Evolutionary conservation across 164 flowering plant species (phyloP).

Genomic region (Vitis cinerea): DNA sequence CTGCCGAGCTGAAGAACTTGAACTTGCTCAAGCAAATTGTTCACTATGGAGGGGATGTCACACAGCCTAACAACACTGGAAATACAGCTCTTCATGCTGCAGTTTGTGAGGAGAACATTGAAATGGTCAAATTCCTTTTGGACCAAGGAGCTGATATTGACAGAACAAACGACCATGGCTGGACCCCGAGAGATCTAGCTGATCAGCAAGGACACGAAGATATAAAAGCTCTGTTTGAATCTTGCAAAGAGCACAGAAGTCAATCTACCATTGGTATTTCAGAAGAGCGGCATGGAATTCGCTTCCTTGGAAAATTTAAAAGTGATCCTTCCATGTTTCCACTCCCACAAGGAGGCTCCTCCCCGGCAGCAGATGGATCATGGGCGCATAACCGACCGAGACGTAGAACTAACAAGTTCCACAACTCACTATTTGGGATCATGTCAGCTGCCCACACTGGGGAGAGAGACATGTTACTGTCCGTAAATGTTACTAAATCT

Average conservation of each 20-base stretch:
- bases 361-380: slow-evolving; percentile 19
- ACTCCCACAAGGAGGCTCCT: slow-evolving; percentile 20
- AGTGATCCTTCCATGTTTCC: slow-evolving; percentile 57
- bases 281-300: slow-evolving; percentile 22
- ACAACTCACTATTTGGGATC: slow-evolving; percentile 82
- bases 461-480: slow-evolving; percentile 22
- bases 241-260: slow-evolving; percentile 22
- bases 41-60: slow-evolving; percentile 56
- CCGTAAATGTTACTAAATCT: slow-evolving; percentile 11
- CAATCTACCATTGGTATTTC: slow-evolving; percentile 25
- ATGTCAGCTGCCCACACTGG: slow-evolving; percentile 57
- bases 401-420: slow-evolving; percentile 54
- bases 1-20: slow-evolving; percentile 63
- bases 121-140: slow-evolving; percentile 57
- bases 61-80: slow-evolving; percentile 43
- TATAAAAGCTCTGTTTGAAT: slow-evolving; percentile 51
- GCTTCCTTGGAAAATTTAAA: slow-evolving; percentile 42
- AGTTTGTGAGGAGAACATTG: slow-evolving; percentile 69
- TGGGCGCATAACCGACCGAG: slow-evolving; percentile 41
- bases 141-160: slow-evolving; percentile 63
- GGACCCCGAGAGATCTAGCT: slow-evolving; percentile 79
- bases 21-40: slow-evolving; percentile 51
- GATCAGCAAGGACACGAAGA: slow-evolving; percentile 88
- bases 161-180: slow-evolving; percentile 56
- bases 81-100: slow-evolving; percentile 79